These are phyloP conservation scores for Penicillium coprophilum DNA, from an alignment of 495 filamentous ascomycete genomes.

Conservation along the genomic window DNA sequence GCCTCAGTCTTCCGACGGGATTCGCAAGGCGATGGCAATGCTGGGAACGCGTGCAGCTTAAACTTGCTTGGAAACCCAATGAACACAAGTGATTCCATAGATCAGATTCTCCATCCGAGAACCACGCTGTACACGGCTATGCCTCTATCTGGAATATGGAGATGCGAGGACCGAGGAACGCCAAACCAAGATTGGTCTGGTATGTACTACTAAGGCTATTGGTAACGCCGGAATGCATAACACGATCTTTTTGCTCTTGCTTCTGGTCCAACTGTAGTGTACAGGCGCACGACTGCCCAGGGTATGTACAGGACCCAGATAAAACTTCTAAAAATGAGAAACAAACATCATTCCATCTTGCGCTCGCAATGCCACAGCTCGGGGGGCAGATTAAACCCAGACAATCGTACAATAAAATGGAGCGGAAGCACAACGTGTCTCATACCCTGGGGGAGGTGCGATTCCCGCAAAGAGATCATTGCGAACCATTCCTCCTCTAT, in stretches of 20 bases:
- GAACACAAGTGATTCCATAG: not conserved
- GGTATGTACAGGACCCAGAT: conserved; percentile 52
- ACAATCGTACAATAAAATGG: conserved; percentile 53
- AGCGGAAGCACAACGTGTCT: conserved; percentile 35
- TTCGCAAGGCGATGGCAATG: conserved; percentile 39
- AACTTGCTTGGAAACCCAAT: conserved; percentile 1
- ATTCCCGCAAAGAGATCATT: conserved; percentile 35
- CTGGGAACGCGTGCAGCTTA: conserved; percentile 30
- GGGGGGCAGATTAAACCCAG: conserved; percentile 46
- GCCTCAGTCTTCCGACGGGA: conserved; percentile 23
- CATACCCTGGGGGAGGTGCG: conserved; percentile 43
- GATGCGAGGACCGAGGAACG: conserved; percentile 8
- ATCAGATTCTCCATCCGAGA: not conserved
- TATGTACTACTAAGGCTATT: conserved; percentile 10
- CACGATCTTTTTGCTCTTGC: conserved; percentile 48
- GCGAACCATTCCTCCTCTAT: conserved; percentile 39
- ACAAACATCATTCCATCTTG: conserved; percentile 46
- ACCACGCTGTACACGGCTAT: conserved; percentile 9
- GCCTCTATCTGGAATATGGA: not conserved
- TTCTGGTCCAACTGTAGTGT: conserved; percentile 49
- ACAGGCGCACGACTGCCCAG: conserved; percentile 48
- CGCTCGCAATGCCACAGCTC: conserved; percentile 50
- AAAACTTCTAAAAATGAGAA: conserved; percentile 46
- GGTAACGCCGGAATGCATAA: conserved; percentile 39
- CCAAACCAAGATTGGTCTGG: conserved; percentile 9